phyloP scores from a whole-genome alignment of 2,329 filamentous ascomycete genomes.

The Aspergillus latus region DNA sequence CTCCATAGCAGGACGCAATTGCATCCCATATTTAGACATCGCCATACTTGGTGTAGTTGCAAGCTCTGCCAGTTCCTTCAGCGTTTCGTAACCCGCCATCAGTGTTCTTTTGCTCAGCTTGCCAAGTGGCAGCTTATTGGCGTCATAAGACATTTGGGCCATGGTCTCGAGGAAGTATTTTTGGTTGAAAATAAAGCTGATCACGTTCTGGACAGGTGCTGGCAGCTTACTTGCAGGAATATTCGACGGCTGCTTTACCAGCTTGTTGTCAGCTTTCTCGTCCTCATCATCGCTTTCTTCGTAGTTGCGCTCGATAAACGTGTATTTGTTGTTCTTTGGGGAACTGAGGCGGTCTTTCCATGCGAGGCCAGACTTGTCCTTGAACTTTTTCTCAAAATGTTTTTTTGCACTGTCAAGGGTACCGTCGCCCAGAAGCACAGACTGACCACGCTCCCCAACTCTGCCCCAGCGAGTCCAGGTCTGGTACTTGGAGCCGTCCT shows the following conservation, averaged over 20 bases:
- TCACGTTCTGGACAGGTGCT: slow-evolving; percentile 63
- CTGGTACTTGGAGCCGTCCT: slow-evolving; percentile 43
- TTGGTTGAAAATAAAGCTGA: slow-evolving; percentile 81
- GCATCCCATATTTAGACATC: slow-evolving; percentile 43
- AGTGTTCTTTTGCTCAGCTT: slow-evolving; percentile 81
- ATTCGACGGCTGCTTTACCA: slow-evolving; percentile 36
- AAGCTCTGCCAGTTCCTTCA: slow-evolving; percentile 72
- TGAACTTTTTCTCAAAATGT: slow-evolving; percentile 58
- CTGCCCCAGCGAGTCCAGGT: slow-evolving; percentile 82
- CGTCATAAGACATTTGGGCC: slow-evolving; percentile 46
- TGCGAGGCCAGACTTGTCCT: slow-evolving; percentile 53
- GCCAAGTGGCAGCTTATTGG: slow-evolving; percentile 73
- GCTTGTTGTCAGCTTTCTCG: slow-evolving; percentile 30
- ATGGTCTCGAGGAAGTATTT: slow-evolving; percentile 63
- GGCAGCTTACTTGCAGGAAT: slow-evolving; percentile 58
- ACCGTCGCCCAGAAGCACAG: slow-evolving; percentile 41
- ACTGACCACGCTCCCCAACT: slow-evolving; percentile 59
- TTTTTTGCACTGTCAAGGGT: slow-evolving; percentile 41
- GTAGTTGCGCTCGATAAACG: slow-evolving; percentile 77
- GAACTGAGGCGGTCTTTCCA: slow-evolving; percentile 50
- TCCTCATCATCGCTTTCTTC: slow-evolving; percentile 57
- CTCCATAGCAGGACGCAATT: slow-evolving; percentile 51
- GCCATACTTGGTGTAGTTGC: slow-evolving; percentile 57
- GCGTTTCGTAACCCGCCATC: slow-evolving; percentile 68
- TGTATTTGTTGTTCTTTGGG: slow-evolving; percentile 64